phyloP scores from a whole-genome alignment of 2,329 filamentous ascomycete genomes.

The Thielaviopsis euricoi region DNA sequence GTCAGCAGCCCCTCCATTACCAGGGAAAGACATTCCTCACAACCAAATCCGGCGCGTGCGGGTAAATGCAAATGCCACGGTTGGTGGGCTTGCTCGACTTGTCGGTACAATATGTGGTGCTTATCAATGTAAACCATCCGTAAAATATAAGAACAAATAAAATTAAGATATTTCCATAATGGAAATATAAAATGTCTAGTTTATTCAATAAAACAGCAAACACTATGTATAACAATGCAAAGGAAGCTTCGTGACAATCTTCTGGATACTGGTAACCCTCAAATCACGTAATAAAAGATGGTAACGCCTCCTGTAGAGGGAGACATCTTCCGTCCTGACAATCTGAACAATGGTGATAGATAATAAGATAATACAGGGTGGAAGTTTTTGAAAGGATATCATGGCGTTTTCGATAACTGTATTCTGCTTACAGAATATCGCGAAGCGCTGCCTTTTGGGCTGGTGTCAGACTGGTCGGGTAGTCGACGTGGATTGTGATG shows the following conservation, averaged over 20 bases:
- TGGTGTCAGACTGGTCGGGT: conserved; percentile 60
- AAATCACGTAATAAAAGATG: not conserved
- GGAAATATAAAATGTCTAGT: not conserved
- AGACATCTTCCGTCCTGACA: no score
- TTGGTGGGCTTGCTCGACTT: no score
- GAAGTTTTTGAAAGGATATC: no score
- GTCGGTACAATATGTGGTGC: no score
- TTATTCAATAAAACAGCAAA: not conserved
- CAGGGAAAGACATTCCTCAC: no score
- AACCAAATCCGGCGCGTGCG: no score
- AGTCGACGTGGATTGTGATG: conserved; percentile 82
- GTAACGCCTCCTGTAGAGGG: no score
- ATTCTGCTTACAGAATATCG: conserved; percentile 47
- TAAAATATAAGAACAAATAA: no score
- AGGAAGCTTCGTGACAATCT: not conserved
- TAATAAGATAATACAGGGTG: conserved; percentile 2
- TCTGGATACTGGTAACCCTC: not conserved
- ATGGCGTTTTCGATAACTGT: not conserved
- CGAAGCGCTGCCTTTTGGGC: conserved; percentile 67
- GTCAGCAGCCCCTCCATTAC: no score
- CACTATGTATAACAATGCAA: not conserved
- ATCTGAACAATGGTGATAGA: not conserved
- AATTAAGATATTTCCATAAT: no score
- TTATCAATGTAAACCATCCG: no score
- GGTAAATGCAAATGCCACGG: no score